Conservation (phyloP, 495 filamentous ascomycete species). For the Cetradonia linearis region DNA sequence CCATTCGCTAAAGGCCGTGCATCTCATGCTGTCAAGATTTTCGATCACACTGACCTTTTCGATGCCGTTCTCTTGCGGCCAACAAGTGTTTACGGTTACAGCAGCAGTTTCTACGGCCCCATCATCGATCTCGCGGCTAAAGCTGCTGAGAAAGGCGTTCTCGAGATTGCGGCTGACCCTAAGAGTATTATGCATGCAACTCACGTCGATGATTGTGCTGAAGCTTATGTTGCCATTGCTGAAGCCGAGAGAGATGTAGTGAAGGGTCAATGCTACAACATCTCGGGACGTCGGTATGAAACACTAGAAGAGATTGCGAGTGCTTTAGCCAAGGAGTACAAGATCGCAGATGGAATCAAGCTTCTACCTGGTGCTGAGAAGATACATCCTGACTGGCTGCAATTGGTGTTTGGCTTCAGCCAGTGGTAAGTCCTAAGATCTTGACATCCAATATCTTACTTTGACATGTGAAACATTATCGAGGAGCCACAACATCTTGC, state of each 20-base stretch:
- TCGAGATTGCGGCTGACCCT: conserved; percentile 27
- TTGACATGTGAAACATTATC: neutral
- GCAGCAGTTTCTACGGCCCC: conserved; percentile 32
- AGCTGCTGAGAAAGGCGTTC: conserved; percentile 12
- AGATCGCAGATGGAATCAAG: conserved; percentile 21
- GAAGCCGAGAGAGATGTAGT: conserved; percentile 21
- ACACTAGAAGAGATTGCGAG: conserved; percentile 29
- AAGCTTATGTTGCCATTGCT: conserved; percentile 35
- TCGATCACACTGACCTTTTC: conserved; percentile 29
- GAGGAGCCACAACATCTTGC: neutral
- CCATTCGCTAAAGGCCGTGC: conserved; percentile 32
- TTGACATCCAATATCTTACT: neutral
- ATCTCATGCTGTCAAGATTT: conserved; percentile 26
- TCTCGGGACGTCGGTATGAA: conserved; percentile 33
- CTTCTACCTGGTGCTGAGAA: neutral
- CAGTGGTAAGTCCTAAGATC: conserved; percentile 25
- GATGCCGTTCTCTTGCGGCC: conserved; percentile 33
- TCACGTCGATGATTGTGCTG: conserved; percentile 38
- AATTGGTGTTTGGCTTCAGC: conserved; percentile 27
- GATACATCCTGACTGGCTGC: neutral
- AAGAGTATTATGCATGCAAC: conserved; percentile 33
- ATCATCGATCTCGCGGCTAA: conserved; percentile 27
- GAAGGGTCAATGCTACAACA: conserved; percentile 33
- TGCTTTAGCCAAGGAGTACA: conserved; percentile 31
- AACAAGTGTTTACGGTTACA: conserved; percentile 33